Percentiles rank a stretch among this genome's conserved stretches.
Evolutionary conservation across 2,329 filamentous ascomycete species (phyloP).

Genomic region (Colletotrichum spaethianum): DNA sequence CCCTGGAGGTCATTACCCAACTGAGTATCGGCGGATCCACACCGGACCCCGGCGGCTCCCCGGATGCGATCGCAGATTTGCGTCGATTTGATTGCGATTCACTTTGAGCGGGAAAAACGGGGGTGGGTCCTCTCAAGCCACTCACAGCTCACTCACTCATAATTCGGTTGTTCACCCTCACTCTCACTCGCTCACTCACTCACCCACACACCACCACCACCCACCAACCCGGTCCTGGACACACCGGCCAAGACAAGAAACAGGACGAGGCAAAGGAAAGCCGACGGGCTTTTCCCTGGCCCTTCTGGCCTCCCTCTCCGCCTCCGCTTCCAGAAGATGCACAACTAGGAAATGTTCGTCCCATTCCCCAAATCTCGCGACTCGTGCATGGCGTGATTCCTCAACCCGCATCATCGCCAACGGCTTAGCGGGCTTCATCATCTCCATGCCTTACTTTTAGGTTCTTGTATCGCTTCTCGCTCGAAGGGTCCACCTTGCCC

Average conservation of each 20-base stretch:
- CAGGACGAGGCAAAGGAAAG: neutral
- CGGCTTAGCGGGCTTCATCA: slow-evolving; percentile 23
- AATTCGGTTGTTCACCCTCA: neutral
- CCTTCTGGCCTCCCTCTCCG: neutral
- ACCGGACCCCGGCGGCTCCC: slow-evolving; percentile 38
- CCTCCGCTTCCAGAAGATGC: slow-evolving; percentile 7
- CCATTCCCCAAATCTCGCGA: slow-evolving; percentile 29
- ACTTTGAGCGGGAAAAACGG: slow-evolving; percentile 33
- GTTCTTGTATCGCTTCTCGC: neutral
- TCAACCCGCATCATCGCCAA: slow-evolving; percentile 25
- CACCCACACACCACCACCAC: slow-evolving; percentile 3
- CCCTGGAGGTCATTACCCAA: slow-evolving; percentile 26
- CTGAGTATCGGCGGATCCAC: neutral
- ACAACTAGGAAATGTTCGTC: slow-evolving; percentile 34
- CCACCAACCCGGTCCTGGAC: neutral
- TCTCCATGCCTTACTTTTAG: slow-evolving; percentile 3
- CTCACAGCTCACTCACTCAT: neutral
- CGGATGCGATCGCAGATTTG: slow-evolving; percentile 41
- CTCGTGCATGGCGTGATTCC: slow-evolving; percentile 39
- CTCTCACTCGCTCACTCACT: neutral
- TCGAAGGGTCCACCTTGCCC: slow-evolving; percentile 12
- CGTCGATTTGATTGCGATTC: slow-evolving; percentile 41
- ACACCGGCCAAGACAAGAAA: slow-evolving; percentile 1
- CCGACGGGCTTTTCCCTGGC: neutral
- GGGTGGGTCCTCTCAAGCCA: slow-evolving; percentile 29